These are phyloP conservation scores for Atkinsonella texensis DNA, from an alignment of 2,329 filamentous ascomycete species.

Conservation along the genomic window DNA sequence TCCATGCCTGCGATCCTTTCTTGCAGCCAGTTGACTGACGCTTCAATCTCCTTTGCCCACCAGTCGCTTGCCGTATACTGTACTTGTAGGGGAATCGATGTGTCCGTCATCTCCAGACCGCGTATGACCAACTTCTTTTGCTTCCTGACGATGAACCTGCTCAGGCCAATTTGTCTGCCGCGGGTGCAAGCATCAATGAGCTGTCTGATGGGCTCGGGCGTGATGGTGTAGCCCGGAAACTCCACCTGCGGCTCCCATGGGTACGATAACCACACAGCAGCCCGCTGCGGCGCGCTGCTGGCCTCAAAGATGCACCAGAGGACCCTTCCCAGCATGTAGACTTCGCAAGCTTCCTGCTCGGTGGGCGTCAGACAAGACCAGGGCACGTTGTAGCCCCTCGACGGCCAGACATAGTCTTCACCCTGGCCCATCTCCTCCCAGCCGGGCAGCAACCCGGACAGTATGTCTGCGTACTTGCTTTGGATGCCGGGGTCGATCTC, in stretches of 20 bases:
- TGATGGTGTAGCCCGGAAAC: slow-evolving; percentile 40
- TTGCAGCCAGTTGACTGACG: slow-evolving; percentile 34
- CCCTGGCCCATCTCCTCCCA: slow-evolving; percentile 29
- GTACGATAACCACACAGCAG: slow-evolving; percentile 48
- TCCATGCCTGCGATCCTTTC: slow-evolving; percentile 26
- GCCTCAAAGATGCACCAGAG: slow-evolving; percentile 54
- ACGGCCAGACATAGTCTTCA: slow-evolving; percentile 36
- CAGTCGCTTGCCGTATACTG: slow-evolving; percentile 29
- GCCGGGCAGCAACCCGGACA: slow-evolving; percentile 32
- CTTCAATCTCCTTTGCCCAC: slow-evolving; percentile 36
- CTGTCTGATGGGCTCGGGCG: slow-evolving; percentile 30
- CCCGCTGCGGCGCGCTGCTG: slow-evolving; percentile 43
- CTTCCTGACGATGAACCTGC: slow-evolving; percentile 30
- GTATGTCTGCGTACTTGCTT: slow-evolving; percentile 27
- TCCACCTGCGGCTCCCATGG: slow-evolving; percentile 41
- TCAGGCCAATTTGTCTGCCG: slow-evolving; percentile 33
- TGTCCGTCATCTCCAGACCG: slow-evolving; percentile 17
- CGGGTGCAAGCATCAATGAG: slow-evolving; percentile 41
- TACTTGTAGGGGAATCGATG: slow-evolving; percentile 23
- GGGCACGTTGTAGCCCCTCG: slow-evolving; percentile 40
- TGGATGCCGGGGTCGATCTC: slow-evolving; percentile 27
- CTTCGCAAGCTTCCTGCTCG: slow-evolving; percentile 46
- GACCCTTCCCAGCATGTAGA: slow-evolving; percentile 50
- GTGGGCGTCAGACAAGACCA: slow-evolving; percentile 39
- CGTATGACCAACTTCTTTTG: slow-evolving; percentile 34